Evolutionary conservation across 2,329 filamentous ascomycete species (phyloP).

Genomic region (Penicillium concentricum): DNA sequence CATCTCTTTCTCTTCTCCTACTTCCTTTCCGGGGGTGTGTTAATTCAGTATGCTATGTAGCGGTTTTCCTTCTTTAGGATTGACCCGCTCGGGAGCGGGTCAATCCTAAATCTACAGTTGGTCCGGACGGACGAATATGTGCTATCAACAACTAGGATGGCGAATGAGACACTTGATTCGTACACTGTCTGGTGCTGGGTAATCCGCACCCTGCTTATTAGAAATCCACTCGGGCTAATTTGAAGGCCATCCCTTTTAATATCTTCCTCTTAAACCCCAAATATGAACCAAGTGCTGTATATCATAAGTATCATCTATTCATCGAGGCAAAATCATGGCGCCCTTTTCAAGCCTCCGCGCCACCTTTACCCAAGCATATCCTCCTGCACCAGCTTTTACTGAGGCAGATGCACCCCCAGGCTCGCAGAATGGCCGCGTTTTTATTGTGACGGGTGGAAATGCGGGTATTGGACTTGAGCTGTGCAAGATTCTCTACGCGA

Average conservation of each 20-base stretch:
- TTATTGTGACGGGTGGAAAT: background rate
- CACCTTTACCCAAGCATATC: background rate
- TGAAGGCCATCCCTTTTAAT: background rate
- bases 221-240: background rate
- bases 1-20: background rate
- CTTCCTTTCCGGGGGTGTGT: background rate
- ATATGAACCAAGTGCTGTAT: background rate
- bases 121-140: too few relatives aligned
- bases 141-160: background rate
- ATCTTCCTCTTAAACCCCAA: background rate
- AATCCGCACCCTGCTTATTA: background rate
- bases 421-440: background rate
- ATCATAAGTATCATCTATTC: background rate
- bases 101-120: background rate
- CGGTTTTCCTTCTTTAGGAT: too few relatives aligned
- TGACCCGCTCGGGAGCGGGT: background rate
- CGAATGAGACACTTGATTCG: background rate
- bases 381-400: background rate
- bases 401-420: background rate
- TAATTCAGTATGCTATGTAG: background rate
- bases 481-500: background rate
- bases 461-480: background rate
- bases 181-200: too few relatives aligned
- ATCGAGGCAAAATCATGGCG: background rate
- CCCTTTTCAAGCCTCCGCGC: background rate